Evolutionary conservation across 345 rosid genomes (phyloP).

Genomic region (Lepidium africanum): DNA sequence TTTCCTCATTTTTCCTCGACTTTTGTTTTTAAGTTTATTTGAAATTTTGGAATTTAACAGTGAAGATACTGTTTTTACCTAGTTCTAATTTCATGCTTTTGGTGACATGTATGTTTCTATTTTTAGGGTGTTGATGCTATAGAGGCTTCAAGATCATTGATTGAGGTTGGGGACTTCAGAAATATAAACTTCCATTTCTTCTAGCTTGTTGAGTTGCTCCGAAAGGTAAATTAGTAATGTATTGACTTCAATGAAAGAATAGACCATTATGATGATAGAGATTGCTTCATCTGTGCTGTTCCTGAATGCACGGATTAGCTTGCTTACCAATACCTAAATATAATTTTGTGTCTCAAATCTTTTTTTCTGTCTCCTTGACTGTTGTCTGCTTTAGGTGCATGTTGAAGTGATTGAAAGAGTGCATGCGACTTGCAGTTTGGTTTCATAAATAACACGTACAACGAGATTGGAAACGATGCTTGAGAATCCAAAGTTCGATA

Average conservation of each 20-base stretch:
- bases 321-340: background rate
- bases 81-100: background rate
- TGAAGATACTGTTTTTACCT: background rate
- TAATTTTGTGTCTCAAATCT: background rate
- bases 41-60: background rate
- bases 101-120: background rate
- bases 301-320: background rate
- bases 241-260: background rate
- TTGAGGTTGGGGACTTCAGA: background rate
- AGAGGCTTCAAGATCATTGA: background rate
- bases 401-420: constrained; percentile 5
- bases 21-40: background rate
- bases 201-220: background rate
- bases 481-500: constrained; percentile 36
- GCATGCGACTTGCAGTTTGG: background rate
- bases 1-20: background rate
- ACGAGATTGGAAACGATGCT: constrained; percentile 23
- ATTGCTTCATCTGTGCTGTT: background rate
- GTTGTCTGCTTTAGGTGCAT: constrained; percentile 6
- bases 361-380: background rate
- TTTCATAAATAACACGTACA: background rate
- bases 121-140: background rate
- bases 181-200: background rate
- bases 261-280: background rate
- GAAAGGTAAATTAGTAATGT: background rate